Conservation (phyloP, 192 early-diverging fungal genomes). For the Coemansia sp. region DNA sequence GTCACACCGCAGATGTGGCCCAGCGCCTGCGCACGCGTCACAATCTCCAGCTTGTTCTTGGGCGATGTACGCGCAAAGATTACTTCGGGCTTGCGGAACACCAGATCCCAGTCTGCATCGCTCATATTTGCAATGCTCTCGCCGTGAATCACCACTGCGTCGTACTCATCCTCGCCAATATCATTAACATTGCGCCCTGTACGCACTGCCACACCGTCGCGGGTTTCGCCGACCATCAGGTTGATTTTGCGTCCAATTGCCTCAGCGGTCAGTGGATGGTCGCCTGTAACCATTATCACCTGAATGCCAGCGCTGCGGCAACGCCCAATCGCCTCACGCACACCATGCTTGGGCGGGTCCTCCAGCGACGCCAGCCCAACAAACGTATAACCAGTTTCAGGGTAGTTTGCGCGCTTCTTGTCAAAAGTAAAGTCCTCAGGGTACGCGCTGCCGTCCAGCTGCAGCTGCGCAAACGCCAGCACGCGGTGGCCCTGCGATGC, state of each 20-base stretch:
- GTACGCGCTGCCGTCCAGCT: constrained; percentile 66
- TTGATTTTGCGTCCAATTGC: constrained; percentile 97
- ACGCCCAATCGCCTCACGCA: constrained; percentile 95
- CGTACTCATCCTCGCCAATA: constrained; percentile 78
- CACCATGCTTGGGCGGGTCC: constrained; percentile 97
- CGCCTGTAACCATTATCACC: constrained; percentile 99
- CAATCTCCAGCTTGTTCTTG: constrained; percentile 96
- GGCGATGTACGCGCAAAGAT: constrained; percentile 97
- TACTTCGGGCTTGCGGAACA: constrained; percentile 93
- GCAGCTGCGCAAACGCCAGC: constrained; percentile 84
- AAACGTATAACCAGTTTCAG: constrained; percentile 62
- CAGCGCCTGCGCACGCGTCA: constrained; percentile 82
- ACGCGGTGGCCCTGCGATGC: constrained; percentile 91
- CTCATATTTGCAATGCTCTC: constrained; percentile 79
- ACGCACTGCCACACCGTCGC: constrained; percentile 70
- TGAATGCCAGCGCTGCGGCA: constrained; percentile 91
- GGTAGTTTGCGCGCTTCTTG: constrained; percentile 60
- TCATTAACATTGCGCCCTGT: constrained; percentile 60
- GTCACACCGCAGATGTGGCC: constrained; percentile 99
- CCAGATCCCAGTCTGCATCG: constrained; percentile 86
- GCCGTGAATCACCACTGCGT: constrained; percentile 91
- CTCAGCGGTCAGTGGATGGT: constrained; percentile 94
- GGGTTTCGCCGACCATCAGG: constrained; percentile 87
- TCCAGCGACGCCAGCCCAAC: constrained; percentile 89
- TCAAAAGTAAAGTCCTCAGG: constrained; percentile 75